Conservation (phyloP, 2,329 filamentous ascomycete genomes). For the Ophiocordyceps unilateralis region DNA sequence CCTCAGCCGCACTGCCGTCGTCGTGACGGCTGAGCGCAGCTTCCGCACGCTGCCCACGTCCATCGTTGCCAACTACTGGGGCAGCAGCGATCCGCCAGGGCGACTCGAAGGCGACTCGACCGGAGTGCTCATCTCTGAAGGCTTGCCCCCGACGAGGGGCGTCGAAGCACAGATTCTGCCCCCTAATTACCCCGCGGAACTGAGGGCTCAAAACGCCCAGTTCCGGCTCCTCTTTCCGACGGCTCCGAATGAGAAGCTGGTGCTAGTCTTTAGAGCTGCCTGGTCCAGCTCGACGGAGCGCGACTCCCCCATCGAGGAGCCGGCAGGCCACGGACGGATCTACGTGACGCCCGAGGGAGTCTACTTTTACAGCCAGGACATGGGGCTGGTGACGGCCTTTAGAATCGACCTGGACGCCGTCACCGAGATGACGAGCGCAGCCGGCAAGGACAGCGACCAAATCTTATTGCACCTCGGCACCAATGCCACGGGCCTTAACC, state of each 20-base stretch:
- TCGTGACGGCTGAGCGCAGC: conserved; percentile 61
- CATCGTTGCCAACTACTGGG: conserved; percentile 88
- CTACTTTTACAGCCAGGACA: conserved; percentile 92
- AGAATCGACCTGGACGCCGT: conserved; percentile 60
- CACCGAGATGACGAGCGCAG: conserved; percentile 74
- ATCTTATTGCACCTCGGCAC: conserved; percentile 61
- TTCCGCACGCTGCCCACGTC: conserved; percentile 64
- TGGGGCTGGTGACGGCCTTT: conserved; percentile 77
- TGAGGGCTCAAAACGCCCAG: conserved; percentile 78
- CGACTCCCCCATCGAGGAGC: conserved; percentile 20
- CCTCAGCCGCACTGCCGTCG: conserved; percentile 70
- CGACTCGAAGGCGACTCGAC: too few species aligned
- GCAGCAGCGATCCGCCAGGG: conserved; percentile 47
- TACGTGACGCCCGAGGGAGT: conserved; percentile 78
- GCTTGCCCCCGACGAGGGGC: conserved; percentile 10
- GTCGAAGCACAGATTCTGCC: conserved; percentile 33
- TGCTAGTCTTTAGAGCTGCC: conserved; percentile 82
- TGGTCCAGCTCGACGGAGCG: conserved; percentile 44
- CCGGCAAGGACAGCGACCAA: conserved; percentile 84
- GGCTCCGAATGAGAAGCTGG: conserved; percentile 59
- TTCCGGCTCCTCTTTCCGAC: conserved; percentile 85
- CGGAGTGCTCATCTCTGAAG: conserved; percentile 18
- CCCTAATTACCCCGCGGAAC: conserved; percentile 60
- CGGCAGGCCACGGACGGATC: conserved; percentile 54
- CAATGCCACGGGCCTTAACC: conserved; percentile 45